Percentiles rank a stretch among this genome's conserved stretches.
Evolutionary conservation across 441 rosid genomes (phyloP).

Genomic region (Brassica hybrid): DNA sequence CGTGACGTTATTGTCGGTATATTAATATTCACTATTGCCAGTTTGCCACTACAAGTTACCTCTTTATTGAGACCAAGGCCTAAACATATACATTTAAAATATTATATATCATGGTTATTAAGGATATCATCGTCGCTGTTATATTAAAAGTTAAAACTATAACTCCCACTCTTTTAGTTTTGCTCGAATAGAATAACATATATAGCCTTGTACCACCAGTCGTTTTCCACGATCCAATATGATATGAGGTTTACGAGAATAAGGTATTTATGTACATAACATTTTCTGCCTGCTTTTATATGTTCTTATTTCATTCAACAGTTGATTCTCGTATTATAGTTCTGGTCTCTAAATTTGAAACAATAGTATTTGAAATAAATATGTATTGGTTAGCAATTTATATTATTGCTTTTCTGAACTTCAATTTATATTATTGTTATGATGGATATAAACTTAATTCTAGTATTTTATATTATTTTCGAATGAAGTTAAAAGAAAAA

Average conservation of each 20-base stretch:
- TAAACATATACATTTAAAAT: not conserved
- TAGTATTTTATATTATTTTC: not conserved
- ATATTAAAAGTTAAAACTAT: slow-evolving; percentile 30
- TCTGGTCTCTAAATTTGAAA: not conserved
- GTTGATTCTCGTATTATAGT: not conserved
- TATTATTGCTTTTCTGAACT: not conserved
- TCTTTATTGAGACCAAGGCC: not conserved
- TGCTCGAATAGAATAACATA: slow-evolving; percentile 38
- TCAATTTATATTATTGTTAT: not conserved
- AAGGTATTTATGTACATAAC: not conserved
- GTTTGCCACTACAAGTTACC: slow-evolving; percentile 1
- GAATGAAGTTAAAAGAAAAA: not conserved
- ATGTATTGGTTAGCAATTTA: not conserved
- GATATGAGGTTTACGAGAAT: slow-evolving; percentile 7
- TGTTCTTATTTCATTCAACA: not conserved
- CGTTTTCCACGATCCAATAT: slow-evolving; percentile 38
- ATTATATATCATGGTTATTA: not conserved
- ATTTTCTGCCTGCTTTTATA: not conserved
- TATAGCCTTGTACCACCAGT: slow-evolving; percentile 16
- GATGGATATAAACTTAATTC: not conserved
- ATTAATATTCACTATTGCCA: slow-evolving; percentile 1
- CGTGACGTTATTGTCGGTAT: slow-evolving; percentile 47
- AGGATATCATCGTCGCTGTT: not conserved
- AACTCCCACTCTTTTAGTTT: slow-evolving; percentile 42
- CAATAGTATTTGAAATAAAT: not conserved